Percentiles rank a stretch among this genome's conserved stretches.
These are phyloP conservation scores for Quercus engelmannii DNA, from an alignment of 306 rosid species.

Conservation along the genomic window DNA sequence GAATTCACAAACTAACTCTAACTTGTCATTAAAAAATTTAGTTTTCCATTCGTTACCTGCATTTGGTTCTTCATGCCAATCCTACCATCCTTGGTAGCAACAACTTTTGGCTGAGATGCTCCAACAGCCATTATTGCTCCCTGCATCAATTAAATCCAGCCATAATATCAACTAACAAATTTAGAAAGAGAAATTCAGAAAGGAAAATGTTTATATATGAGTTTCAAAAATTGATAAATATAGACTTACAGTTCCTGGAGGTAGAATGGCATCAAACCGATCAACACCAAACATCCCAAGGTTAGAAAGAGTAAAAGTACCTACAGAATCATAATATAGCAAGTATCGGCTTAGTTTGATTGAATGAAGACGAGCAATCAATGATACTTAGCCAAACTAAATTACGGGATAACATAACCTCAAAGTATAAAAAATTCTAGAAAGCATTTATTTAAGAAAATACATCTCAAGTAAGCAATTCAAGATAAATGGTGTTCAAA, in stretches of 20 bases:
- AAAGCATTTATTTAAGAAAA: background rate
- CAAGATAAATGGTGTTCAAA: background rate
- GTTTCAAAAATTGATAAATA: background rate
- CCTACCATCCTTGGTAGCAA: slow-evolving; percentile 88
- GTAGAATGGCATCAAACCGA: slow-evolving; percentile 95
- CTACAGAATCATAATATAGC: slow-evolving; percentile 31
- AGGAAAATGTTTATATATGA: background rate
- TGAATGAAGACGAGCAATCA: background rate
- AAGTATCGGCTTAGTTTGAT: background rate
- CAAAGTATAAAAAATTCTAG: background rate
- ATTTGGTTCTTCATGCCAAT: slow-evolving; percentile 88
- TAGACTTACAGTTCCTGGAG: slow-evolving; percentile 85
- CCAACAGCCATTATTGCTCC: slow-evolving; percentile 99
- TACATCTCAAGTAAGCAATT: background rate
- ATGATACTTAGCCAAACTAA: background rate
- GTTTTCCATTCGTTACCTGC: slow-evolving; percentile 57
- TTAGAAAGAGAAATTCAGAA: background rate
- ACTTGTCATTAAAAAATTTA: background rate
- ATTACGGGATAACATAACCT: background rate
- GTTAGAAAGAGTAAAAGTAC: slow-evolving; percentile 91
- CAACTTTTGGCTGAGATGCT: slow-evolving; percentile 71
- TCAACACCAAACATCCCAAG: slow-evolving; percentile 99
- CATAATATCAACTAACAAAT: background rate
- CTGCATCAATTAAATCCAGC: slow-evolving; percentile 37
- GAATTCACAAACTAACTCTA: slow-evolving; percentile 6